Evolutionary conservation across 1,284 basidiomycete genomes (phyloP).

Genomic region (Trametes hirsuta): DNA sequence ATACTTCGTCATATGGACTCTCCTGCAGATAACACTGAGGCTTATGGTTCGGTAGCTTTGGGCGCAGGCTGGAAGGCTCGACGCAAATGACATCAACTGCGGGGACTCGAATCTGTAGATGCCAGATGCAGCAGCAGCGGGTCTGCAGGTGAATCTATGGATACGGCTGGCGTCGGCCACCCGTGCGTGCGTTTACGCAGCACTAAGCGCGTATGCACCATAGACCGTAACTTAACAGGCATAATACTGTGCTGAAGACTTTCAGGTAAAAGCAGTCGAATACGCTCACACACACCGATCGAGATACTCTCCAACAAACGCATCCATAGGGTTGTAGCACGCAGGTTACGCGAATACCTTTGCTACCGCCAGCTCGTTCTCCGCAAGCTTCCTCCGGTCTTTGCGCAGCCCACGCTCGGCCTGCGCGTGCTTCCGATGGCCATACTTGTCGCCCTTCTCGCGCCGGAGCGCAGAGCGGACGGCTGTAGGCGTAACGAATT

Average conservation of each 20-base stretch:
- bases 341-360: conserved; percentile 81
- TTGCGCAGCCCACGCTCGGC: conserved; percentile 69
- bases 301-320: background rate
- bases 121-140: no score
- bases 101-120: no score
- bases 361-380: conserved; percentile 82
- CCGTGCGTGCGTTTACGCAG: no score
- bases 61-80: no score
- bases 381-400: conserved; percentile 65
- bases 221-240: no score
- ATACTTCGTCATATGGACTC: no score
- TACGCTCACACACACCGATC: conserved; percentile 1
- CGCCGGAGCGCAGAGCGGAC: conserved; percentile 75
- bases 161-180: no score
- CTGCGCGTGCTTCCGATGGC: conserved; percentile 79
- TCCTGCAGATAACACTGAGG: no score
- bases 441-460: conserved; percentile 82
- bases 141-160: no score
- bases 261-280: conserved; percentile 2
- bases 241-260: background rate
- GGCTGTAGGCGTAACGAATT: conserved; percentile 89
- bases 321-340: background rate
- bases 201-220: no score
- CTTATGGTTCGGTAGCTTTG: no score
- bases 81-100: no score